Evolutionary conservation across 2,329 filamentous ascomycete genomes (phyloP), one percentile per base, ranked within the genome.

Genomic region (Monosporascus sp.): DNA sequence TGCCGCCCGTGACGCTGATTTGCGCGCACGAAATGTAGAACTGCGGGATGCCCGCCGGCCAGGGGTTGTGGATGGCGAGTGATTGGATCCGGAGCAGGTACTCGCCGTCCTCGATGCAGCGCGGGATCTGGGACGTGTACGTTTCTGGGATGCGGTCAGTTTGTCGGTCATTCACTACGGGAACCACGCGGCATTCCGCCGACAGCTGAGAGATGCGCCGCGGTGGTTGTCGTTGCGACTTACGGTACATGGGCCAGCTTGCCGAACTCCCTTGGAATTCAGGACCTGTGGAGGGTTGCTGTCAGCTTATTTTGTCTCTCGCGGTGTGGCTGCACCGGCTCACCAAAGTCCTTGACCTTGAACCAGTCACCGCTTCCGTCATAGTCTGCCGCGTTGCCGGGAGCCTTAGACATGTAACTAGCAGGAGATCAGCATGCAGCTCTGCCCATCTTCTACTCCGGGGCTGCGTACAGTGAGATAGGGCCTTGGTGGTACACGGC

Each of bases 31-130:
- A 71, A 48, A 72, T 65, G 57, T 79, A 78, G 60, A 81, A 75
- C 63, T 74, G 71, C 17, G 74, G 73, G 50, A 71, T 72, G 17
- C 68, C 68, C 4, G 73, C 72, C 1, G 72, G 73, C 54, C 60
- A 70, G 2, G 76, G 76, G 56, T 78, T 76, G 72, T 87, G 83
- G 49, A 87, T 80, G 24, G 79, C 83, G 49, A 87, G 76, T 50
- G 80, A 74, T 68, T 84, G 81, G 63, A 83, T 78, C 39, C 82
- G 73, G 35, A 84, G 71, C 52, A 84, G 75, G 63, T 84, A 83
- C 57, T 83, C 77, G 54, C 82, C 82, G 39, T 80, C 65, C 27
- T 74, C 73, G 50, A 85, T 73, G 58, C 75, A 76, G 25, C 65
- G 59, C 3, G 82, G 82, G 57, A 85, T 78, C 50, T 70, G 63